phyloP scores from a whole-genome alignment of 176 grass and related monocot species.

The Bonia amplexicaulis region DNA sequence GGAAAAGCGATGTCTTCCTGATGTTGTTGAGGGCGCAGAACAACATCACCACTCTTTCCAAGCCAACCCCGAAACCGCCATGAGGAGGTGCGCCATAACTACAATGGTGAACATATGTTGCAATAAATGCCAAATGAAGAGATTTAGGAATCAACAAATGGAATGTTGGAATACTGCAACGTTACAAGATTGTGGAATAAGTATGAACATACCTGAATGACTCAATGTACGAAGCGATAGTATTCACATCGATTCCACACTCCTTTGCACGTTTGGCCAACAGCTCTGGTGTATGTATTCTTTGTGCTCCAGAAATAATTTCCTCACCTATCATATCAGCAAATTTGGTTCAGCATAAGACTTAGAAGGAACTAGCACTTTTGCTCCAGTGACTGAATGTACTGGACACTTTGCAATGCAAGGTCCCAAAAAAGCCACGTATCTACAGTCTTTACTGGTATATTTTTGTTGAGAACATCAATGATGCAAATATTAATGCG shows the following conservation, averaged over 20 bases:
- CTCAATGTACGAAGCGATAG: constrained; percentile 76
- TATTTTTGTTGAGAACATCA: neutral
- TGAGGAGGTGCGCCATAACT: constrained; percentile 62
- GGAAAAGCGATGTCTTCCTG: constrained; percentile 72
- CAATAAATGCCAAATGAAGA: neutral
- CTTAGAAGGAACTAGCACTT: neutral
- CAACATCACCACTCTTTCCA: constrained; percentile 67
- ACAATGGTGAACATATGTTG: neutral
- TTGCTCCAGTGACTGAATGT: neutral
- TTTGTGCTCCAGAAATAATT: constrained; percentile 95
- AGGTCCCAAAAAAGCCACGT: neutral
- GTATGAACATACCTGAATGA: constrained; percentile 57
- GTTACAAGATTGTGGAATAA: neutral
- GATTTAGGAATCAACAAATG: neutral
- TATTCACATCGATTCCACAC: constrained; percentile 79
- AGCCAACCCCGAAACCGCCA: constrained; percentile 57
- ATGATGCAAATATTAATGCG: neutral
- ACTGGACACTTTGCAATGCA: neutral
- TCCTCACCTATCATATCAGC: constrained; percentile 49
- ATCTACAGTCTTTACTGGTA: neutral
- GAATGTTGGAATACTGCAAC: neutral
- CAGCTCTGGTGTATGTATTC: constrained; percentile 75
- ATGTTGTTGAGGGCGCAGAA: constrained; percentile 83
- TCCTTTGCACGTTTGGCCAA: constrained; percentile 62
- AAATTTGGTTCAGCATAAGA: neutral